These are phyloP conservation scores for Mycena vulgaris DNA, from an alignment of 768 basidiomycete species.

Conservation along the genomic window DNA sequence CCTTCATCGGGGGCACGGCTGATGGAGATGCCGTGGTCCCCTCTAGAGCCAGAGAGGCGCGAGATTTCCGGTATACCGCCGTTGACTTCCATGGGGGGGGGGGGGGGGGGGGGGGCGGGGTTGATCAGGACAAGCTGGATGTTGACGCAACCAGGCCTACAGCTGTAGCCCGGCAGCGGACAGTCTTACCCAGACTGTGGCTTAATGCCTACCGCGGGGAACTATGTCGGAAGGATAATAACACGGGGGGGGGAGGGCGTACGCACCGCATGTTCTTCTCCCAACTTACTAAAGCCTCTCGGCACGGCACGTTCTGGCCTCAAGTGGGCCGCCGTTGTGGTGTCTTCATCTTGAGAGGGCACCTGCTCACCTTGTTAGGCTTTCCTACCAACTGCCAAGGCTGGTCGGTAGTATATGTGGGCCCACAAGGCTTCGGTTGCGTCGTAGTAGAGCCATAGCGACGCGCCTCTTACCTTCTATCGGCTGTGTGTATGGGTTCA, in stretches of 20 bases:
- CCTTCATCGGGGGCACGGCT: conserved; percentile 24
- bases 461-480: neutral
- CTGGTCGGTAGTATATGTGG: conserved; percentile 22
- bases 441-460: neutral
- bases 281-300: conserved; percentile 27
- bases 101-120: neutral
- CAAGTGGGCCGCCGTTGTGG: conserved; percentile 25
- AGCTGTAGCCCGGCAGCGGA: conserved; percentile 11
- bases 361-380: conserved; percentile 3
- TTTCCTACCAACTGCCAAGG: conserved; percentile 11
- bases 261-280: neutral
- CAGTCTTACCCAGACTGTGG: conserved; percentile 19
- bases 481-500: neutral
- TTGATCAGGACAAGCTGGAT: neutral
- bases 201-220: conserved; percentile 17
- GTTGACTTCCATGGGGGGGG: neutral
- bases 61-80: neutral
- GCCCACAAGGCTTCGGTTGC: conserved; percentile 2
- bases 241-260: neutral
- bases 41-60: conserved; percentile 27
- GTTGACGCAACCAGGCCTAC: conserved; percentile 11
- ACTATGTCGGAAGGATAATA: conserved; percentile 9
- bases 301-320: conserved; percentile 30
- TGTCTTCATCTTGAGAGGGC: neutral
- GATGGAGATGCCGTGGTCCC: conserved; percentile 8